A percentile compares a stretch with the other conserved stretches of the same genome.
These are phyloP conservation scores for Blastosporella zonata DNA, from an alignment of 1,284 basidiomycete genomes.

Conservation along the genomic window DNA sequence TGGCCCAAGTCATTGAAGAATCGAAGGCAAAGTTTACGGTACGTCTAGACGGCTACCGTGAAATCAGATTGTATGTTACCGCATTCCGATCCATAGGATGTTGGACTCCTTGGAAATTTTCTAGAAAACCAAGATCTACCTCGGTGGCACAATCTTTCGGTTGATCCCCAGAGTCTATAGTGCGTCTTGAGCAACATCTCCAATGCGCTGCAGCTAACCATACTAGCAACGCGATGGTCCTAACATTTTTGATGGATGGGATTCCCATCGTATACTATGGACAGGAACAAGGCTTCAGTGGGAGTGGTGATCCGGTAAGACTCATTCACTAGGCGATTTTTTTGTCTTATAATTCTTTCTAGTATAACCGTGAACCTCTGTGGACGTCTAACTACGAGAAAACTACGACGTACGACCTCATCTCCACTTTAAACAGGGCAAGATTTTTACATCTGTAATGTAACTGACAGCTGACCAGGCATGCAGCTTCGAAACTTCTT, in stretches of 20 bases:
- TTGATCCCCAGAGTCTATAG: conserved; percentile 62
- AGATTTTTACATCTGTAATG: neutral
- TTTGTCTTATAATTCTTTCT: neutral
- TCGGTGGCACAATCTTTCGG: conserved; percentile 64
- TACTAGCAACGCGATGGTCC: conserved; percentile 62
- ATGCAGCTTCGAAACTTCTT: conserved; percentile 65
- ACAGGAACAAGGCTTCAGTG: conserved; percentile 67
- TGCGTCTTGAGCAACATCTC: conserved; percentile 31
- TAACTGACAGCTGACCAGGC: neutral
- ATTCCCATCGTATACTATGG: conserved; percentile 84
- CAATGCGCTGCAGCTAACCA: neutral
- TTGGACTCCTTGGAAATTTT: conserved; percentile 68
- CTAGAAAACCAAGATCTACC: conserved; percentile 83
- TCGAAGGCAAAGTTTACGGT: conserved; percentile 54
- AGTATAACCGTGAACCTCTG: conserved; percentile 75
- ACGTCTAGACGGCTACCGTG: no score
- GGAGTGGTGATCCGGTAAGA: conserved; percentile 56
- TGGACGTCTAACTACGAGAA: conserved; percentile 72
- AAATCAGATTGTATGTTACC: no score
- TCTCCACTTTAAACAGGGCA: conserved; percentile 63
- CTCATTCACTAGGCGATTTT: neutral
- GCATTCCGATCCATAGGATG: no score
- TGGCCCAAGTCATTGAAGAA: conserved; percentile 51
- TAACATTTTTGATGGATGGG: conserved; percentile 65
- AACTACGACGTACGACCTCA: conserved; percentile 58